Conservation (phyloP, 192 early-diverging fungal species). For the Podila epigama region DNA sequence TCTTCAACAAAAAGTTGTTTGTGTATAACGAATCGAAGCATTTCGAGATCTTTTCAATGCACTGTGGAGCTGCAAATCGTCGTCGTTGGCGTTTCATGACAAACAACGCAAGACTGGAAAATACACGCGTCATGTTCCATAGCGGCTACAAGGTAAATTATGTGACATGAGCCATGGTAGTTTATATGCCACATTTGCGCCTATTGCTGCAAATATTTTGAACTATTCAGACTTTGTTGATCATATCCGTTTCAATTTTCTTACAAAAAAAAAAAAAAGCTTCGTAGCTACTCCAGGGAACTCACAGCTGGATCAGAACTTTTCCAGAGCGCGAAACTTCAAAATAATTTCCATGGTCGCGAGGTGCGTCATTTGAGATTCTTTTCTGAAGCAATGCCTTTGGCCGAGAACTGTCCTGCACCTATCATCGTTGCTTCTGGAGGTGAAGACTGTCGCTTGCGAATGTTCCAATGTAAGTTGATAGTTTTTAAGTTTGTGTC, state of each 20-base stretch:
- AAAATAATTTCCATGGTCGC: constrained; percentile 67
- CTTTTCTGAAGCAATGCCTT: constrained; percentile 32
- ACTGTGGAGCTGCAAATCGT: constrained; percentile 77
- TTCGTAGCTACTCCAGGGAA: constrained; percentile 56
- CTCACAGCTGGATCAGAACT: constrained; percentile 43
- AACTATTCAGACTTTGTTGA: background rate
- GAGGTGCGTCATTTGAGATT: constrained; percentile 67
- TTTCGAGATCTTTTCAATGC: constrained; percentile 71
- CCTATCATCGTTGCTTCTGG: constrained; percentile 63
- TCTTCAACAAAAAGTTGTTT: constrained; percentile 77
- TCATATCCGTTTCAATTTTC: background rate
- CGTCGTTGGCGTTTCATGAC: constrained; percentile 70
- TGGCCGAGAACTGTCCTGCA: constrained; percentile 5
- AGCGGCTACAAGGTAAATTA: constrained; percentile 58
- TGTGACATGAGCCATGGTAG: too few species aligned
- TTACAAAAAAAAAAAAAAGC: too few species aligned
- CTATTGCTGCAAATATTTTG: background rate
- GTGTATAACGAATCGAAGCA: constrained; percentile 73
- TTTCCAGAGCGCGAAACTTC: constrained; percentile 65
- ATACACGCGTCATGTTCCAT: constrained; percentile 65
- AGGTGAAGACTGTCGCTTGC: constrained; percentile 62
- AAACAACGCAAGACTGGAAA: constrained; percentile 53
- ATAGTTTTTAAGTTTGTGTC: background rate
- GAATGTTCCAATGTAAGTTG: constrained; percentile 61
- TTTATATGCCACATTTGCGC: background rate